Conservation (phyloP, 2,329 filamentous ascomycete species). For the Ophiostoma himal-ulmi region DNA sequence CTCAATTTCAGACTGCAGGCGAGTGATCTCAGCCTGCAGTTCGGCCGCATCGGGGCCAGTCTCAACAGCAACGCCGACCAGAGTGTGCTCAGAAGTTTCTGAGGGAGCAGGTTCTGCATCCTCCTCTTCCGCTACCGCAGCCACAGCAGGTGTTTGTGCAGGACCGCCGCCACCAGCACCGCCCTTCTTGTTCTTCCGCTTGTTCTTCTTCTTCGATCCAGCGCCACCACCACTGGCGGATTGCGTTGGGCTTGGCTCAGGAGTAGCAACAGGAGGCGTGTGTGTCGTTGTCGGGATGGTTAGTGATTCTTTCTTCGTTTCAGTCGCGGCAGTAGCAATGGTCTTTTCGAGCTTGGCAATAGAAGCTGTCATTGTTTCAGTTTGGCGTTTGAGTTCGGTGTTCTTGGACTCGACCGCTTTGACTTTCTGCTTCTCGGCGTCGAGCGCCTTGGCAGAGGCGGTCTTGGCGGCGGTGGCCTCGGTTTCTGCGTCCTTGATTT, state of each 20-base stretch:
- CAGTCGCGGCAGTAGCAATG: conserved; percentile 30
- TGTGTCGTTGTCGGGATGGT: conserved; percentile 12
- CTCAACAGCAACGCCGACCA: conserved; percentile 26
- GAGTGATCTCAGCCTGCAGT: conserved; percentile 45
- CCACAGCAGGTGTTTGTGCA: conserved; percentile 34
- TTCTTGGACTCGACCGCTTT: conserved; percentile 34
- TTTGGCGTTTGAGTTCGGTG: conserved; percentile 38
- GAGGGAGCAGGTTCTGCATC: conserved; percentile 36
- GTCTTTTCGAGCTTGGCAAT: conserved; percentile 41
- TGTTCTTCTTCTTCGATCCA: conserved; percentile 65
- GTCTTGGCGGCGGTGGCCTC: conserved; percentile 33
- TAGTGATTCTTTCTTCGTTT: not conserved
- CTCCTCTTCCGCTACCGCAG: conserved; percentile 29
- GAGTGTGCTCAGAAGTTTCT: conserved; percentile 28
- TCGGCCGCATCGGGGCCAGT: conserved; percentile 26
- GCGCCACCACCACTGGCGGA: conserved; percentile 14
- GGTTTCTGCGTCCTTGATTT: conserved; percentile 42
- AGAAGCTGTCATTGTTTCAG: conserved; percentile 35
- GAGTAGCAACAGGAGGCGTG: conserved; percentile 17
- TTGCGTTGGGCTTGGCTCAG: conserved; percentile 21
- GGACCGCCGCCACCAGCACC: conserved; percentile 41
- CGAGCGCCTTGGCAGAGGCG: conserved; percentile 32
- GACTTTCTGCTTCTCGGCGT: conserved; percentile 33
- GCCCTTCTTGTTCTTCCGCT: conserved; percentile 86
- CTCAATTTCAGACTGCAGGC: conserved; percentile 49